Evolutionary conservation across 2,329 filamentous ascomycete genomes (phyloP), one percentile per base, ranked within the genome.

Genomic region (Pseudogymnoascus sp.): DNA sequence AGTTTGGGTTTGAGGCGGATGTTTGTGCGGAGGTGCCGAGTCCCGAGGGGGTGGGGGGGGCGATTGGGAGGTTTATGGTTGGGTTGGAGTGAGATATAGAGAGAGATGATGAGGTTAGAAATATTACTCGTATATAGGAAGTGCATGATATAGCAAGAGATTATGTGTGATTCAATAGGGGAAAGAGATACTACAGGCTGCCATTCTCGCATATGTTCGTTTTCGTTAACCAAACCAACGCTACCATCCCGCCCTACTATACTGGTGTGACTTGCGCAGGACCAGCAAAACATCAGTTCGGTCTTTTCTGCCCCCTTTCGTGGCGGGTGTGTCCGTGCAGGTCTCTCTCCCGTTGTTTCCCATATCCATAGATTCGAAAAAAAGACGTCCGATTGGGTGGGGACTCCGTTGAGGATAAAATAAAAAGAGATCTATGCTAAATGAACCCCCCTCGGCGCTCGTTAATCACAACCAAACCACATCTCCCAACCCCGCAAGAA

Each of bases 21-120:
- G 89, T 90, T n/a, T 96, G 89, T 75, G 90, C 95, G 1, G 84
- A 85, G 71, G 88, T 82, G 71, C 95, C 95, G 1, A 96, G 85
- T 73, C 90, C 93, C 0, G 86, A 93, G 71, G 93, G 93, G 0
- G 78, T 98, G 1, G 80, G 84, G 68, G 79, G 85, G 51, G 91
- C 83, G 0, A 93, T 97, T 48, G 67, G 16, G 36, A 62, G 65
- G n/a, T 73, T 71, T 39, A 62, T 70, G 61, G 41, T 65, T 13
- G 28, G 57, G 34, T 61, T 61, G 23, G 57, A 37, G 10, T 61
- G 31, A 61, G 6, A 23, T 54, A 10, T 28, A 54, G 16, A 7
- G 19, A 48, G 11, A 8, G 6, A 13, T 1, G 1, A 54, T 19
- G 10, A 31, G 5, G 25, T 25, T 31, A 19, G 48, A 8, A 19